These are phyloP conservation scores for Trichophyton schoenleinii DNA, from an alignment of 2,329 filamentous ascomycete species.

Conservation along the genomic window DNA sequence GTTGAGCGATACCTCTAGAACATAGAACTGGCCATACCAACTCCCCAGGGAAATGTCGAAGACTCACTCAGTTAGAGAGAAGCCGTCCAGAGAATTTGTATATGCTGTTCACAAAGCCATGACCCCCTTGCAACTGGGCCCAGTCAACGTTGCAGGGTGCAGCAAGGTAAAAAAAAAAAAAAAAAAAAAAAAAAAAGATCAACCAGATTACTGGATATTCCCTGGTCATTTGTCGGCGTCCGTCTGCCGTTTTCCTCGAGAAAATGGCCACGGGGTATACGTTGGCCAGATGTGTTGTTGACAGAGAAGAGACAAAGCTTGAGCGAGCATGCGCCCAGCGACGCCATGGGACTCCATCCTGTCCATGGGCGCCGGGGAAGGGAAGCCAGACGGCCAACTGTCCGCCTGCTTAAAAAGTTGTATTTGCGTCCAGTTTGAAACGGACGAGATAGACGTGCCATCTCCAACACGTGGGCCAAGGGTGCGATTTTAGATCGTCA, in stretches of 20 bases:
- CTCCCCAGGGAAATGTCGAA: neutral
- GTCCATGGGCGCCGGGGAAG: no score
- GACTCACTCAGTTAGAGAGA: neutral
- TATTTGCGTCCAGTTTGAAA: neutral
- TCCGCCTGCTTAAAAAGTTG: neutral
- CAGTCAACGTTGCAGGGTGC: neutral
- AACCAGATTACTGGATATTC: neutral
- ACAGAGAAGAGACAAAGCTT: neutral
- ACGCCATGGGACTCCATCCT: neutral
- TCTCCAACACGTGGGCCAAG: neutral
- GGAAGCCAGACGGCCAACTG: neutral
- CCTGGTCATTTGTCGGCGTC: neutral
- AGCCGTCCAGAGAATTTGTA: neutral
- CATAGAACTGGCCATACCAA: neutral
- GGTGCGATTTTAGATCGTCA: neutral
- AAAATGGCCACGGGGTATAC: neutral
- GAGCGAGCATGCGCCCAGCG: neutral
- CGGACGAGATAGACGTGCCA: neutral
- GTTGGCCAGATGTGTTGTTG: neutral
- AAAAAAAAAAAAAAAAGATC: neutral
- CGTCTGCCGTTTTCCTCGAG: neutral
- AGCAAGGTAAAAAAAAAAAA: neutral
- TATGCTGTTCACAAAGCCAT: neutral
- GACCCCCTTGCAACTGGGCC: neutral
- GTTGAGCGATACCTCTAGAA: neutral